A percentile compares a stretch with the other conserved stretches of the same genome.
These are phyloP conservation scores for Aphanomyces cochlioides DNA, from an alignment of 352 stramenopile genomes.

Conservation along the genomic window DNA sequence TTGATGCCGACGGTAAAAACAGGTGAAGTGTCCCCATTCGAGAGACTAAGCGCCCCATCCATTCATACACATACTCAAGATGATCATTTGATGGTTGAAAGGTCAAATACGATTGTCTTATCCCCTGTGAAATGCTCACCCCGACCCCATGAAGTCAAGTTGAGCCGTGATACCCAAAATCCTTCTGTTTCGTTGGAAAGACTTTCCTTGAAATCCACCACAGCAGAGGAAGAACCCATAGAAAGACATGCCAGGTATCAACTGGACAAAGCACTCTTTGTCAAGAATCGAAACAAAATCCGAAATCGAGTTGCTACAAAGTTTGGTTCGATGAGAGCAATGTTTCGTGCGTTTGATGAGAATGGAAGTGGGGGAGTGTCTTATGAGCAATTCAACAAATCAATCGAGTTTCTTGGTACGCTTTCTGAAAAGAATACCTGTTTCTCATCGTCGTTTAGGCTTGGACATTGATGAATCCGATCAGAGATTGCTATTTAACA, in stretches of 20 bases:
- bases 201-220: neutral
- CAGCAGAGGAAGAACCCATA: no score
- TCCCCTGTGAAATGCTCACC: neutral
- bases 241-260: neutral
- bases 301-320: constrained; percentile 64
- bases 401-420: constrained; percentile 15
- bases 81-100: neutral
- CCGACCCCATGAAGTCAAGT: neutral
- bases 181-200: neutral
- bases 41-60: neutral
- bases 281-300: constrained; percentile 47
- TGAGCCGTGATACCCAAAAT: neutral
- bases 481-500: constrained; percentile 45
- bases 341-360: constrained; percentile 70
- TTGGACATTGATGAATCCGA: constrained; percentile 65
- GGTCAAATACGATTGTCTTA: neutral
- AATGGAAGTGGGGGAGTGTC: constrained; percentile 66
- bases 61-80: neutral
- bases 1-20: neutral
- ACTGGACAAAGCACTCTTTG: constrained; percentile 32
- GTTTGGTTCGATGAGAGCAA: constrained; percentile 72
- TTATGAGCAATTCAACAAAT: constrained; percentile 54
- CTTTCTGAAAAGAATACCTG: neutral
- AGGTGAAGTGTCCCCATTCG: neutral
- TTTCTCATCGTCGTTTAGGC: neutral